These are phyloP conservation scores for Pseudopithomyces chartarum DNA, from an alignment of 2,329 filamentous ascomycete species.

Conservation along the genomic window DNA sequence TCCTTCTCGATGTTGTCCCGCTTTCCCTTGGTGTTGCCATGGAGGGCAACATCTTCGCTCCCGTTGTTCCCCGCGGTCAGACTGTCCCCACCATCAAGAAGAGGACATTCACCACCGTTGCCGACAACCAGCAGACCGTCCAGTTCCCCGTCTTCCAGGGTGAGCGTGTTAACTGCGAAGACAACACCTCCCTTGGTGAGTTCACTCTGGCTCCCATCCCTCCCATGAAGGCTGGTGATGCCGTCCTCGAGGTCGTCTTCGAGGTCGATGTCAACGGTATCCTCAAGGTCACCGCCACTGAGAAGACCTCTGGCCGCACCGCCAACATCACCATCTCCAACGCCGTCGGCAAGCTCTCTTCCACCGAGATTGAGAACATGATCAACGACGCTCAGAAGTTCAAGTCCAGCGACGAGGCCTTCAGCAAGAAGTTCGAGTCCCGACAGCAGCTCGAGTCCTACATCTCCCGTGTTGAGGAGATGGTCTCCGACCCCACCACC, in stretches of 20 bases:
- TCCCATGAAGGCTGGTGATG: slow-evolving; percentile 89
- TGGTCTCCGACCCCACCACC: slow-evolving; percentile 93
- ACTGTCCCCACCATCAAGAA: slow-evolving; percentile 58
- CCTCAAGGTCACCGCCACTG: slow-evolving; percentile 97
- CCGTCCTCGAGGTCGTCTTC: slow-evolving; percentile 96
- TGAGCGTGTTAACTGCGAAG: slow-evolving; percentile 96
- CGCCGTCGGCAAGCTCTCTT: slow-evolving; percentile 97
- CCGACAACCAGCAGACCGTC: slow-evolving; percentile 72
- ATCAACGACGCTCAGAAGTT: slow-evolving; percentile 97
- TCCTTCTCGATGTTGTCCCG: slow-evolving; percentile 94
- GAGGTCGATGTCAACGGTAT: slow-evolving; percentile 99
- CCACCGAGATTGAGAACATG: slow-evolving; percentile 96
- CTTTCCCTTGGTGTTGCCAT: slow-evolving; percentile 98
- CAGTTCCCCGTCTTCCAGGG: slow-evolving; percentile 95
- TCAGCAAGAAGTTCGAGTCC: slow-evolving; percentile 99
- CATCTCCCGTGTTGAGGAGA: slow-evolving; percentile 98
- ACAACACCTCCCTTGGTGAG: slow-evolving; percentile 97
- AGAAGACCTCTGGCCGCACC: slow-evolving; percentile 96
- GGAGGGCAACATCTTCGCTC: slow-evolving; percentile 99
- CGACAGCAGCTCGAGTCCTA: slow-evolving; percentile 99
- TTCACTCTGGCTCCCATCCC: slow-evolving; percentile 91
- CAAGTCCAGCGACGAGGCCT: slow-evolving; percentile 97
- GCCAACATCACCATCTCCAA: slow-evolving; percentile 99
- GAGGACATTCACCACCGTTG: slow-evolving; percentile 83
- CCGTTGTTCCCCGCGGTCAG: slow-evolving; percentile 72